Conservation (phyloP, 305 asterid genomes). For the Euphrasia arctica region DNA sequence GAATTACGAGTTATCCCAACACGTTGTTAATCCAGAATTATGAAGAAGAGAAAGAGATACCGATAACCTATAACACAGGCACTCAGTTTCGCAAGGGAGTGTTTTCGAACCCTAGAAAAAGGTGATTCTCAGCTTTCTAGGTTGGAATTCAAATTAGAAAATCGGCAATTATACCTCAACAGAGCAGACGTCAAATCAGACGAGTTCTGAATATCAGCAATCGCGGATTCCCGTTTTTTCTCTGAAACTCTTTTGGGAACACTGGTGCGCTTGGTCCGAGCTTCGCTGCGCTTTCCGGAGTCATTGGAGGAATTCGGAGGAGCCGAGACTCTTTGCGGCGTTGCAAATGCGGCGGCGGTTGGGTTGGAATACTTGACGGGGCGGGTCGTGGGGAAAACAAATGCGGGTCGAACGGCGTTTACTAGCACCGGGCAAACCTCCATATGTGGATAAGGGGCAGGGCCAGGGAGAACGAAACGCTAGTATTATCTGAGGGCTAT, state of each 20-base stretch:
- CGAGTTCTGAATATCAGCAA: constrained; percentile 63
- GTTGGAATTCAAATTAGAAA: not conserved
- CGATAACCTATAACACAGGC: not conserved
- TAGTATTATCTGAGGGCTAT: not conserved
- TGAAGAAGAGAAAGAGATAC: not conserved
- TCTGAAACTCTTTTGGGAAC: constrained; percentile 23
- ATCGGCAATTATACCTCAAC: constrained; percentile 39
- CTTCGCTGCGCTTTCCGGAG: constrained; percentile 25
- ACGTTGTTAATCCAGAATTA: not conserved
- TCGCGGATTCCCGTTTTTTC: constrained; percentile 48
- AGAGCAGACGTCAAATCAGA: constrained; percentile 75
- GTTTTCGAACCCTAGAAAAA: not conserved
- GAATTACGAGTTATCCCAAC: not conserved
- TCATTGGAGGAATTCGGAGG: constrained; percentile 19
- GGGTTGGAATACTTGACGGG: constrained; percentile 25
- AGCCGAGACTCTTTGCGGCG: constrained; percentile 29
- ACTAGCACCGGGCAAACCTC: constrained; percentile 43
- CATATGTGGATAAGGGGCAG: constrained; percentile 33
- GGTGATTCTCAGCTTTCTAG: not conserved
- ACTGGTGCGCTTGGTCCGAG: constrained; percentile 26
- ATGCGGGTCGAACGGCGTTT: constrained; percentile 34
- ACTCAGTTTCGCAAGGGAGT: not conserved
- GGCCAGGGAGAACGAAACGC: not conserved
- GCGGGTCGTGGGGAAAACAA: constrained; percentile 30
- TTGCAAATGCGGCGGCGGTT: constrained; percentile 26